These are phyloP conservation scores for Excoecaria cochinchinensis DNA, from an alignment of 345 rosid genomes.

Conservation along the genomic window DNA sequence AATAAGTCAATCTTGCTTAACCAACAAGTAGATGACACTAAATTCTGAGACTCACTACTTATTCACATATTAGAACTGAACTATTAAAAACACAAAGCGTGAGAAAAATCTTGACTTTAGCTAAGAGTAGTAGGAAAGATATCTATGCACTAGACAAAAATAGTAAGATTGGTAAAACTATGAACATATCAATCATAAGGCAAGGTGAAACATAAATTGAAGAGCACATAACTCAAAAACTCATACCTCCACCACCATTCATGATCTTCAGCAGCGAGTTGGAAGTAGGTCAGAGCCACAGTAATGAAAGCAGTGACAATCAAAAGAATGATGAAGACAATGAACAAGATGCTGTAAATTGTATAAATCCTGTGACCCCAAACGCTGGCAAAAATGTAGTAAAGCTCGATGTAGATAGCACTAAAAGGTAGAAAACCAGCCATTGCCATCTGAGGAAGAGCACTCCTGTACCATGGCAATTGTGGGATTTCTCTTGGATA, in stretches of 20 bases:
- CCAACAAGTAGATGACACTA: no score
- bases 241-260: slow-evolving; percentile 41
- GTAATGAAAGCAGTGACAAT: slow-evolving; percentile 37
- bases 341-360: slow-evolving; percentile 33
- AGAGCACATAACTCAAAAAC: neutral
- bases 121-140: no score
- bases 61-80: no score
- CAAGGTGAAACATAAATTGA: neutral
- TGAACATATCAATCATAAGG: neutral
- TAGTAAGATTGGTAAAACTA: neutral
- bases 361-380: slow-evolving; percentile 41
- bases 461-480: slow-evolving; percentile 34
- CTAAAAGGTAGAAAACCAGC: slow-evolving; percentile 36
- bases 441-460: slow-evolving; percentile 38
- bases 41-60: no score
- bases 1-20: no score
- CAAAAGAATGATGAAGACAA: slow-evolving; percentile 35
- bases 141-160: no score
- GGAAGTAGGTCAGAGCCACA: slow-evolving; percentile 37
- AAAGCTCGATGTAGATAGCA: slow-evolving; percentile 36
- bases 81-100: no score
- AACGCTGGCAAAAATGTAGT: slow-evolving; percentile 37
- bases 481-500: slow-evolving; percentile 35
- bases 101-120: no score
- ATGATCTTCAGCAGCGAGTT: slow-evolving; percentile 40